A percentile compares a stretch with the other conserved stretches of the same genome.
Evolutionary conservation across 2,329 filamentous ascomycete genomes (phyloP).

Genomic region (Aphanocladium album): DNA sequence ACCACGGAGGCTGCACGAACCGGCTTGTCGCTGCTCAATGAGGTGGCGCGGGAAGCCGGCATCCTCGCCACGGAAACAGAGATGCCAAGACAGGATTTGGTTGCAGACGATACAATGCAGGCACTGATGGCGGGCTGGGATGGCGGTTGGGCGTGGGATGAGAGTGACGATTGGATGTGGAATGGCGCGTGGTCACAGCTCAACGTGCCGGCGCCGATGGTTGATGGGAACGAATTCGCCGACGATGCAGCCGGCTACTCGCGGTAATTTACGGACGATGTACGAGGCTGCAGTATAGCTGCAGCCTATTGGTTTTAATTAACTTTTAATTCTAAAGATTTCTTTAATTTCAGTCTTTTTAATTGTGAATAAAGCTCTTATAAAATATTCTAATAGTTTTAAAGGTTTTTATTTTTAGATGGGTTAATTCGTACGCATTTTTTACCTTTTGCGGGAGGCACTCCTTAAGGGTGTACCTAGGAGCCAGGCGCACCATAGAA

Average conservation of each 20-base stretch:
- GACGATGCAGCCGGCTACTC: background rate
- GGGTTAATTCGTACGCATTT: too few relatives aligned
- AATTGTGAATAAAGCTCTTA: too few relatives aligned
- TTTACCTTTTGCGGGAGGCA: too few relatives aligned
- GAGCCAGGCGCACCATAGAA: too few relatives aligned
- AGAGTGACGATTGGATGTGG: constrained; percentile 11
- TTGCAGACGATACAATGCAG: background rate
- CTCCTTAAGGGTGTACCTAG: too few relatives aligned
- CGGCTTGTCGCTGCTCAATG: constrained; percentile 29
- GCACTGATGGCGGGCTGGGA: constrained; percentile 15
- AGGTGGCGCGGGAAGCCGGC: constrained; percentile 27
- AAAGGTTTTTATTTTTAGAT: too few relatives aligned
- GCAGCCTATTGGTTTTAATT: too few relatives aligned
- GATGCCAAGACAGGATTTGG: background rate
- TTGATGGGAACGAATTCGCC: constrained; percentile 11
- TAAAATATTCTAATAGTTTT: too few relatives aligned
- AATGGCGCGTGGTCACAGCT: constrained; percentile 1
- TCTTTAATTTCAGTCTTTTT: too few relatives aligned
- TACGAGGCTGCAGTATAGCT: background rate
- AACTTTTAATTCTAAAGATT: too few relatives aligned
- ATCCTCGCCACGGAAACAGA: constrained; percentile 1
- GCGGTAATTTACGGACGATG: background rate
- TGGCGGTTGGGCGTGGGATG: constrained; percentile 11
- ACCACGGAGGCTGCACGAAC: constrained; percentile 22
- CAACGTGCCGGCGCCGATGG: constrained; percentile 17